Evolutionary conservation across 805 yeast genomes (phyloP).

Genomic region (Zygotorulaspora sp.): DNA sequence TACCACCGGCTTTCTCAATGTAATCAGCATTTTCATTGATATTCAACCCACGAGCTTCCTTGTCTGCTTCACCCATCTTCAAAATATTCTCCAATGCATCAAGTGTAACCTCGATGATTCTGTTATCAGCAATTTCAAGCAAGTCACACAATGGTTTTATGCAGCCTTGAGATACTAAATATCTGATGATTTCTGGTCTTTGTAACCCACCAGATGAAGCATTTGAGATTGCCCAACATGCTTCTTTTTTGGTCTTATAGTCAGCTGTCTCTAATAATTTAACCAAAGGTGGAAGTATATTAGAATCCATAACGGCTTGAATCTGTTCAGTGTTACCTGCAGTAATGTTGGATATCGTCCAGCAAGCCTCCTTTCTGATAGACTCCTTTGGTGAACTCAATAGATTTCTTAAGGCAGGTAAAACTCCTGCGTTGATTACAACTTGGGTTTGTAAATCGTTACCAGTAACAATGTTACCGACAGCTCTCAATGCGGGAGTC

Average conservation of each 20-base stretch:
- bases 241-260: slow-evolving; percentile 95
- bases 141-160: slow-evolving; percentile 95
- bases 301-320: slow-evolving; percentile 93
- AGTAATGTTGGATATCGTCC: slow-evolving; percentile 97
- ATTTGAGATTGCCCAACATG: slow-evolving; percentile 98
- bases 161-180: slow-evolving; percentile 91
- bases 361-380: slow-evolving; percentile 94
- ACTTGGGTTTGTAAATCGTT: slow-evolving; percentile 93
- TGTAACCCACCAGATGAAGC: slow-evolving; percentile 94
- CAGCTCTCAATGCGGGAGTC: slow-evolving; percentile 95
- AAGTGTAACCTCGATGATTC: slow-evolving; percentile 88
- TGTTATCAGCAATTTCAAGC: slow-evolving; percentile 79
- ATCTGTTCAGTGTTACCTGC: slow-evolving; percentile 96
- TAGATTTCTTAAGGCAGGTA: slow-evolving; percentile 76
- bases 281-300: slow-evolving; percentile 86
- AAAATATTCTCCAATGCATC: slow-evolving; percentile 93
- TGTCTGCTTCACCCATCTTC: slow-evolving; percentile 90
- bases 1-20: slow-evolving; percentile 98
- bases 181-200: slow-evolving; percentile 89
- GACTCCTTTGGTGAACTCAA: slow-evolving; percentile 84
- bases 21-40: slow-evolving; percentile 84
- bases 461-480: slow-evolving; percentile 97
- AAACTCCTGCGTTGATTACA: slow-evolving; percentile 87
- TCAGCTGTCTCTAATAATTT: slow-evolving; percentile 78
- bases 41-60: slow-evolving; percentile 62